Conservation (phyloP, 331 rosid species). For the Prunus yedoensis region DNA sequence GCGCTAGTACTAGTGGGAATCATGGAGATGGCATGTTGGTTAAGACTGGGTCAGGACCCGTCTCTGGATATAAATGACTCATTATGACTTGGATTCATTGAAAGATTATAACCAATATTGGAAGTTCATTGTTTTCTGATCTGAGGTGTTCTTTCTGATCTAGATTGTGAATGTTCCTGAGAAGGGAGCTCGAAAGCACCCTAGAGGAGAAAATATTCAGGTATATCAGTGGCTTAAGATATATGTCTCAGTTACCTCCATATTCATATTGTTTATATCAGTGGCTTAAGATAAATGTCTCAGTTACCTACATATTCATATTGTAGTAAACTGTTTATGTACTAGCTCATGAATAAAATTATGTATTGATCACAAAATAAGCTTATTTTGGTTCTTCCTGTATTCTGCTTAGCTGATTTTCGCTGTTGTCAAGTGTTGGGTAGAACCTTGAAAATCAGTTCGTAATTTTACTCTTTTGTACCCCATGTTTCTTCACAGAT, state of each 20-base stretch:
- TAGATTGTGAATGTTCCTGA: constrained; percentile 98
- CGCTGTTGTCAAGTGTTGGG: background rate
- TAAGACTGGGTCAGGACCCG: background rate
- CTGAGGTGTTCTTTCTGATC: constrained; percentile 28
- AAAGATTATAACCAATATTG: background rate
- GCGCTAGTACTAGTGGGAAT: background rate
- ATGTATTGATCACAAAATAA: background rate
- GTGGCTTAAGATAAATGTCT: too few species aligned
- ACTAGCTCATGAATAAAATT: background rate
- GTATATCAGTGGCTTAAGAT: constrained; percentile 28
- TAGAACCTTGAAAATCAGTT: constrained; percentile 5
- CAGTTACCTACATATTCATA: background rate
- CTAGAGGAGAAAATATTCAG: constrained; percentile 96
- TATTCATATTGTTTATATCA: background rate
- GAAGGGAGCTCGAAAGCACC: constrained; percentile 98
- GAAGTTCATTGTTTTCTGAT: constrained; percentile 3
- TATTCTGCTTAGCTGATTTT: background rate
- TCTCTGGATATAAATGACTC: constrained; percentile 1
- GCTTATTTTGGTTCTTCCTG: background rate
- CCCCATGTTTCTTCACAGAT: constrained; percentile 50
- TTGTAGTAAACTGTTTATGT: background rate
- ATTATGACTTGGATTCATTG: background rate
- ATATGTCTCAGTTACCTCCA: background rate
- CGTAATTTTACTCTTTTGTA: background rate
- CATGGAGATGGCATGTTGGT: background rate